These are phyloP conservation scores for Darksidea phi DNA, from an alignment of 495 filamentous ascomycete genomes.

Conservation along the genomic window DNA sequence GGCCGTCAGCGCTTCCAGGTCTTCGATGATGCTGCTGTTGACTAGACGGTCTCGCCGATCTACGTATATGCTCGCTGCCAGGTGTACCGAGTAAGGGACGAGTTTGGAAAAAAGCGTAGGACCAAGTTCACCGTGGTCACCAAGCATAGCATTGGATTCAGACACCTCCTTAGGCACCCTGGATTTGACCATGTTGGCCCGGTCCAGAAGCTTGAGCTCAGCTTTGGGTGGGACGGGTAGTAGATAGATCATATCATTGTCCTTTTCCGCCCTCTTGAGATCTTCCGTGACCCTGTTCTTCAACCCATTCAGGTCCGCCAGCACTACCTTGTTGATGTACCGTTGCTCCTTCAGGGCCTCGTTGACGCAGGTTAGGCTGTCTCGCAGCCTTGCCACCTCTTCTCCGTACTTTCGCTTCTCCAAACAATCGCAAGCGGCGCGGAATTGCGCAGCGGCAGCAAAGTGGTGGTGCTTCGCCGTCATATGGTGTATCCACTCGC, in stretches of 20 bases:
- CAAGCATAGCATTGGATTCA: conserved; percentile 73
- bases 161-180: conserved; percentile 80
- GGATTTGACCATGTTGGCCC: conserved; percentile 82
- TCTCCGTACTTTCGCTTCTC: conserved; percentile 96
- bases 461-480: conserved; percentile 97
- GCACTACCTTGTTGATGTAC: conserved; percentile 80
- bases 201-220: conserved; percentile 78
- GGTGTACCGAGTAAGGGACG: conserved; percentile 92
- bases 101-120: conserved; percentile 84
- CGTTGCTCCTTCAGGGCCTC: conserved; percentile 82
- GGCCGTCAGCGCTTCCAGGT: conserved; percentile 78
- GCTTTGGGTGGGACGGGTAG: conserved; percentile 82
- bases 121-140: conserved; percentile 75
- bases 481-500: conserved; percentile 98
- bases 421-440: conserved; percentile 87
- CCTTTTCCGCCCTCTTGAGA: conserved; percentile 88
- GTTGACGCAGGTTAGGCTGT: conserved; percentile 77
- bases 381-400: conserved; percentile 82
- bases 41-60: conserved; percentile 85
- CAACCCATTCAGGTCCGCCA: conserved; percentile 78
- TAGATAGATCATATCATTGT: conserved; percentile 94
- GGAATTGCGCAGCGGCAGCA: conserved; percentile 90
- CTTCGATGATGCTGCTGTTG: conserved; percentile 78
- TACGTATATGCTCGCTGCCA: conserved; percentile 92
- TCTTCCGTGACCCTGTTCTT: conserved; percentile 82